Percentiles rank a stretch among this genome's conserved stretches.
These are phyloP conservation scores for Gossypium laxum DNA, from an alignment of 441 rosid genomes.

Conservation along the genomic window DNA sequence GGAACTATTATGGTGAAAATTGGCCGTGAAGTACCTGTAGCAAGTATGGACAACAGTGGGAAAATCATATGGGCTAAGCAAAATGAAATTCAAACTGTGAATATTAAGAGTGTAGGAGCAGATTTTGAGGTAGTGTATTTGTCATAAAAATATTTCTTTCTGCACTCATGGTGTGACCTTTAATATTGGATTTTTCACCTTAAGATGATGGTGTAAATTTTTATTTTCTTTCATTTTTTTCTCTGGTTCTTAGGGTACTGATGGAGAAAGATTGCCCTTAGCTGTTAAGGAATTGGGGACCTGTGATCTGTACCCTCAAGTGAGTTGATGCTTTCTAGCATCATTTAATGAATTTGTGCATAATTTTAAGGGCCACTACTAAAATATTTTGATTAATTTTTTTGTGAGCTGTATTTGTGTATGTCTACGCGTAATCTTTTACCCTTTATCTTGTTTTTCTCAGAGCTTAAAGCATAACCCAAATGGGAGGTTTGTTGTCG, in stretches of 20 bases:
- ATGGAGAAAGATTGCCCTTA: conserved; percentile 94
- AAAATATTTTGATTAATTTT: background rate
- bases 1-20: conserved; percentile 96
- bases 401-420: background rate
- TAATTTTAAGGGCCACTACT: background rate
- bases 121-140: conserved; percentile 65
- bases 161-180: conserved; percentile 1
- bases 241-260: conserved; percentile 52
- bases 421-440: too few species aligned
- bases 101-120: conserved; percentile 85
- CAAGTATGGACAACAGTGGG: conserved; percentile 98
- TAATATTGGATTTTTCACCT: conserved; percentile 1
- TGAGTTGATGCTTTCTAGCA: conserved; percentile 32
- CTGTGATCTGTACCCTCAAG: conserved; percentile 97
- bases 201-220: conserved; percentile 9
- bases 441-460: too few species aligned
- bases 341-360: background rate
- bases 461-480: conserved; percentile 98
- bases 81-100: conserved; percentile 94
- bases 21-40: conserved; percentile 94
- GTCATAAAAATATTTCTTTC: background rate
- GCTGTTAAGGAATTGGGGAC: conserved; percentile 96
- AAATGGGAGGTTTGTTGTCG: conserved; percentile 95
- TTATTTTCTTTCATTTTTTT: conserved; percentile 13
- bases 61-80: conserved; percentile 98